These are phyloP conservation scores for Ophiognomonia clavigignenti-juglandacearum DNA, from an alignment of 2,329 filamentous ascomycete species.

Conservation along the genomic window DNA sequence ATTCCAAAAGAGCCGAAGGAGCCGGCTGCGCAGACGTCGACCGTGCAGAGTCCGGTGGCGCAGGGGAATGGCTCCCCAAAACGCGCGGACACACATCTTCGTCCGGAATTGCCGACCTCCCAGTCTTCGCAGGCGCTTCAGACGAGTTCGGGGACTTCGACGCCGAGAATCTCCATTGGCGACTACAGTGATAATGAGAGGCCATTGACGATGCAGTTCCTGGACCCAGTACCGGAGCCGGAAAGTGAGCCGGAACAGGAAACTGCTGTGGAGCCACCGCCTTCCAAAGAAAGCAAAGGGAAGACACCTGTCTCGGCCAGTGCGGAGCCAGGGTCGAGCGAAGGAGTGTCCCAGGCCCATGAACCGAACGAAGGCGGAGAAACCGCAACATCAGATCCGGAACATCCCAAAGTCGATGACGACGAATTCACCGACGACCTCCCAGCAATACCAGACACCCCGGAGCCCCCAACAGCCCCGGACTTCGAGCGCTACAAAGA, in stretches of 20 bases:
- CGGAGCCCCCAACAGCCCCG: conserved; percentile 48
- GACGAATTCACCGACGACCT: conserved; percentile 25
- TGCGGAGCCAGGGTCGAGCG: not conserved
- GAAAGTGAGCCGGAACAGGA: not conserved
- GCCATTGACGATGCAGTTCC: conserved; percentile 16
- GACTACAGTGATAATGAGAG: conserved; percentile 33
- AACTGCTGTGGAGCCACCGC: not conserved
- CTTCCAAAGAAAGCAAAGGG: not conserved
- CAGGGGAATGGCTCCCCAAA: conserved; percentile 20
- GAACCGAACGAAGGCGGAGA: conserved; percentile 18
- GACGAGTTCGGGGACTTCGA: conserved; percentile 20
- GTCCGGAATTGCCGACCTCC: conserved; percentile 8
- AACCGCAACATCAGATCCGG: not conserved
- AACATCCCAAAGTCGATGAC: conserved; percentile 13
- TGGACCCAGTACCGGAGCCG: conserved; percentile 17
- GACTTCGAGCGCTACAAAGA: conserved; percentile 56
- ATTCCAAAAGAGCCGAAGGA: conserved; percentile 44
- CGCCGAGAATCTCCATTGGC: conserved; percentile 40
- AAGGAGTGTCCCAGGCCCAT: not conserved
- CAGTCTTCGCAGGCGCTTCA: conserved; percentile 6
- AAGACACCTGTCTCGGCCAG: not conserved
- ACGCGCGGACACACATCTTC: conserved; percentile 17
- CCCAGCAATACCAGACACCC: conserved; percentile 42
- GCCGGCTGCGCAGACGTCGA: conserved; percentile 19
- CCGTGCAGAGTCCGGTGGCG: not conserved